Conservation (phyloP, 2,329 filamentous ascomycete genomes). For the Sclerotinia nivalis region DNA sequence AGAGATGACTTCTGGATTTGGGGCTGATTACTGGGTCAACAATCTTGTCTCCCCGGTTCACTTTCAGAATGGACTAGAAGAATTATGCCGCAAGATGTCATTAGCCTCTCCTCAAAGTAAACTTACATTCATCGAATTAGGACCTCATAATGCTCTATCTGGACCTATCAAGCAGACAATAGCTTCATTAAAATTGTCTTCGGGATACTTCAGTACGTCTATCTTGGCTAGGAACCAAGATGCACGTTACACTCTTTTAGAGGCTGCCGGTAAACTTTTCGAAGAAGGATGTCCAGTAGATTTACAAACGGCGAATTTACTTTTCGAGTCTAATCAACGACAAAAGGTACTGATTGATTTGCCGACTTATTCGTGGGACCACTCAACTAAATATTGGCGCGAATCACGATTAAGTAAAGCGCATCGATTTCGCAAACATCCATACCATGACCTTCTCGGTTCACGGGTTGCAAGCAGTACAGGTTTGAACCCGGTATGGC, state of each 20-base stretch:
- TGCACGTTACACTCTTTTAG: slow-evolving; percentile 24
- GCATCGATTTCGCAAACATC: slow-evolving; percentile 30
- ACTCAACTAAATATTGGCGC: slow-evolving; percentile 53
- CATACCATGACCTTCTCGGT: slow-evolving; percentile 7
- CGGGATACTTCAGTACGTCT: slow-evolving; percentile 18
- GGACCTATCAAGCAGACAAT: slow-evolving; percentile 32
- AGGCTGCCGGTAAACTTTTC: slow-evolving; percentile 25
- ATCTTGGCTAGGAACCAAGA: slow-evolving; percentile 22
- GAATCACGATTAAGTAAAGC: slow-evolving; percentile 52
- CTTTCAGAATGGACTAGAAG: neutral
- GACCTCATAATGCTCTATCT: slow-evolving; percentile 29
- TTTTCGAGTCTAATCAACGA: slow-evolving; percentile 33
- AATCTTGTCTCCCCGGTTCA: slow-evolving; percentile 48
- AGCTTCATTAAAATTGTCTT: slow-evolving; percentile 42
- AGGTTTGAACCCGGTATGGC: neutral
- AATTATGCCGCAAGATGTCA: neutral
- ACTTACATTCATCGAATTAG: slow-evolving; percentile 26
- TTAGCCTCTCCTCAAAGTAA: neutral
- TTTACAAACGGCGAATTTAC: slow-evolving; percentile 50
- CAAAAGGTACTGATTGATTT: slow-evolving; percentile 40
- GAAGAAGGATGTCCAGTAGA: slow-evolving; percentile 40
- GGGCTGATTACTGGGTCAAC: slow-evolving; percentile 46
- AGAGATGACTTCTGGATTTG: neutral
- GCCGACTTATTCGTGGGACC: slow-evolving; percentile 56
- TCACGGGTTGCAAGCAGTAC: neutral